Evolutionary conservation across 106 monocot species (phyloP).

Genomic region (Vanilla planifolia): DNA sequence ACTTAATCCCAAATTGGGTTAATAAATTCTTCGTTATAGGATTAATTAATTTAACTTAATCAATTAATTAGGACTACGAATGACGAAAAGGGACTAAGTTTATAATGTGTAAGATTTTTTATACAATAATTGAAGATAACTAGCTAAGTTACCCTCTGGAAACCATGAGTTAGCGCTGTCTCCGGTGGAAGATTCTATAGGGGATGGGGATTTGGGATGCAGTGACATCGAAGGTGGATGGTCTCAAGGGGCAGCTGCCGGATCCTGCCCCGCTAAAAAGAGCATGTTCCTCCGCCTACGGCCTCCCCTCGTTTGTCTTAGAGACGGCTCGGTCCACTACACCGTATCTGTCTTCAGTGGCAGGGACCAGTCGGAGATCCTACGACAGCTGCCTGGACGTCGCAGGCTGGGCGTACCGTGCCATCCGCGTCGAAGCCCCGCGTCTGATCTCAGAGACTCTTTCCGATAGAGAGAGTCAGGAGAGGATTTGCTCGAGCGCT

Average conservation of each 20-base stretch:
- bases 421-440: conserved; percentile 1
- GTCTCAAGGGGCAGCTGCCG: not conserved
- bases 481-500: not conserved
- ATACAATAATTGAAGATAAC: too few relatives aligned
- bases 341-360: too few relatives aligned
- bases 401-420: not conserved
- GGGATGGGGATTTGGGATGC: conserved; percentile 12
- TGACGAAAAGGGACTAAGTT: too few relatives aligned
- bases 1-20: too few relatives aligned
- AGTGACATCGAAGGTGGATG: not conserved
- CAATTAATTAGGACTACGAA: too few relatives aligned
- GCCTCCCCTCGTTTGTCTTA: not conserved
- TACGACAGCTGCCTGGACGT: not conserved
- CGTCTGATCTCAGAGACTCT: not conserved
- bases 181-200: too few relatives aligned
- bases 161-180: too few relatives aligned
- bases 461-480: not conserved
- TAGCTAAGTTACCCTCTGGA: too few relatives aligned
- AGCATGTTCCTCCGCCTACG: not conserved
- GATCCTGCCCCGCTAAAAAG: conserved; percentile 3
- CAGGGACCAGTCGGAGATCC: not conserved
- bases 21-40: too few relatives aligned
- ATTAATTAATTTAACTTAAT: too few relatives aligned
- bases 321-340: not conserved
- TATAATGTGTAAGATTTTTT: too few relatives aligned